phyloP scores from a whole-genome alignment of 371 early-diverging fungal genomes.

The Massospora cicadina region DNA sequence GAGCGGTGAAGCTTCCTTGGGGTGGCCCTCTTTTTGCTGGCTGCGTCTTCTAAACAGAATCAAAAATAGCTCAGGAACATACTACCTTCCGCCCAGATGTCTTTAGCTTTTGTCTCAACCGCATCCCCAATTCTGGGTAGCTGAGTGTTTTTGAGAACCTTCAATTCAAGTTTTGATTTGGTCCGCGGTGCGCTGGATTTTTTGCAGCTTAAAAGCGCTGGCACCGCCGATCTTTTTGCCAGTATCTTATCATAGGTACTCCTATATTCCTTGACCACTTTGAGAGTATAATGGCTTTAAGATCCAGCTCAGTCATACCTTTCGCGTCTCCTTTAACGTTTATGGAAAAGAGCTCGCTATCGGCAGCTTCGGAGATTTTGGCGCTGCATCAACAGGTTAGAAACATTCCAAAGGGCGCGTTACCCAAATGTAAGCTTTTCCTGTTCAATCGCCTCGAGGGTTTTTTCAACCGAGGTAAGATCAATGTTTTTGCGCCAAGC shows the following conservation, averaged over 20 bases:
- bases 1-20: neutral
- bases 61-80: neutral
- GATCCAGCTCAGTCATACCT: neutral
- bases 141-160: neutral
- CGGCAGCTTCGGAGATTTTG: neutral
- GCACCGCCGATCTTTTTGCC: neutral
- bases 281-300: neutral
- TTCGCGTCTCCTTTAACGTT: neutral
- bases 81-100: neutral
- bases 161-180: neutral
- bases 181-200: neutral
- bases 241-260: neutral
- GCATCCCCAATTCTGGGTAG: neutral
- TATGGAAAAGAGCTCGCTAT: neutral
- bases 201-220: neutral
- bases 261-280: neutral
- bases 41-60: neutral
- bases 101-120: neutral
- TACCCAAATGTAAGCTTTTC: slow-evolving; percentile 55
- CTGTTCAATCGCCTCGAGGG: slow-evolving; percentile 49
- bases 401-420: neutral
- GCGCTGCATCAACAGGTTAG: neutral
- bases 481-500: slow-evolving; percentile 89
- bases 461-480: slow-evolving; percentile 50
- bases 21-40: neutral